Evolutionary conservation across 495 filamentous ascomycete genomes (phyloP).

Genomic region (Penicillium roqueforti): DNA sequence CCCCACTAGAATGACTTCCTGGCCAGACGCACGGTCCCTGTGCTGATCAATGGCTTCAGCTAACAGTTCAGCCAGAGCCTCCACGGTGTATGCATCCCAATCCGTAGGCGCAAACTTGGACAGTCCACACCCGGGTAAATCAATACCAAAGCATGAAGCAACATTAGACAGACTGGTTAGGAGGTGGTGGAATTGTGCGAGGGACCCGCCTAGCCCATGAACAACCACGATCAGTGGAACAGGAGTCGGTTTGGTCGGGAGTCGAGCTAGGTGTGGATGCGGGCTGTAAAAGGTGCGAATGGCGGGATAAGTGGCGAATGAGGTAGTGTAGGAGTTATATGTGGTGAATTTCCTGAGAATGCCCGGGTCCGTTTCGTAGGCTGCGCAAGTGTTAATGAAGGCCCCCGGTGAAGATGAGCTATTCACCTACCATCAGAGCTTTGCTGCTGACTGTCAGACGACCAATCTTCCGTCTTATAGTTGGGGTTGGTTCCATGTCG

Average conservation of each 20-base stretch:
- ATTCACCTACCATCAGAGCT: constrained; percentile 31
- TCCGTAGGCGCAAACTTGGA: constrained; percentile 64
- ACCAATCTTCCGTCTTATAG: constrained; percentile 15
- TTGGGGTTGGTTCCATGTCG: constrained; percentile 27
- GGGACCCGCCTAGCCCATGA: constrained; percentile 84
- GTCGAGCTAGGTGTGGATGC: constrained; percentile 73
- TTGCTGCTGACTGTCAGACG: constrained; percentile 25
- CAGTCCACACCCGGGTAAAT: constrained; percentile 82
- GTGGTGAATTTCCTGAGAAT: constrained; percentile 73
- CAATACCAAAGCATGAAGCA: constrained; percentile 84
- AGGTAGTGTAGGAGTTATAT: constrained; percentile 66
- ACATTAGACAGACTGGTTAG: constrained; percentile 78
- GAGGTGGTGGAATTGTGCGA: constrained; percentile 81
- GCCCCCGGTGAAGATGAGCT: not conserved
- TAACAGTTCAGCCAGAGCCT: constrained; percentile 70
- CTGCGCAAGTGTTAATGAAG: constrained; percentile 15
- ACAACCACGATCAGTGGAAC: constrained; percentile 87
- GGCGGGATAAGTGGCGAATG: constrained; percentile 63
- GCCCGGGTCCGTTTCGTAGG: constrained; percentile 59
- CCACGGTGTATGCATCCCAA: constrained; percentile 77
- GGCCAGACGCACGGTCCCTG: constrained; percentile 58
- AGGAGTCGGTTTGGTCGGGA: constrained; percentile 65
- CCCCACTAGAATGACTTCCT: constrained; percentile 75
- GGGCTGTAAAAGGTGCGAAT: constrained; percentile 80
- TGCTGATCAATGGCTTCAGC: constrained; percentile 67